Base-by-base conservation (phyloP, 31 red algal genomes). In the Pterothamnion heteromorphum region DNA sequence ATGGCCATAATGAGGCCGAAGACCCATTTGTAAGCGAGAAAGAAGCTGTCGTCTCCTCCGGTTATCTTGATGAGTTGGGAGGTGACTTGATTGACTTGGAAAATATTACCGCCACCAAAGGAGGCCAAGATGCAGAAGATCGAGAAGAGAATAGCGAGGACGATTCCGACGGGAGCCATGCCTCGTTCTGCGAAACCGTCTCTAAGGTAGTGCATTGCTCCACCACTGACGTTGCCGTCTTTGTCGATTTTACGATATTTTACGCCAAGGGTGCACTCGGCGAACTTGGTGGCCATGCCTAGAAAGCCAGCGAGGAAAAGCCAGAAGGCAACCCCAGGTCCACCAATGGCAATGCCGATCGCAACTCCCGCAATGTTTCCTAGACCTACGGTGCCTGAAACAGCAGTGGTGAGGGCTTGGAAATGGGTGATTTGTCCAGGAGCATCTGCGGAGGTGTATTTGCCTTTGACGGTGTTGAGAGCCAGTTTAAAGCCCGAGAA, bases 221-320 rank as follows among this genome's bases (percentile, higher is more conserved):
- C 89, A 5, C 89, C 89, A 22, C 9, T 4, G 4, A 86, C 89
- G n/a, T 31, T 14, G 4, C 89, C 89, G 23, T 85, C 74, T 4
- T 4, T 21, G 43, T 88, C 85, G 72, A 91, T 28, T 21, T 3
- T 86, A 4, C 89, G 64, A 37, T 91, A 91, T 86, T 91, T 82
- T 27, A 91, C 76, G 4, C 76, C 89, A 4, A 91, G 89, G 4
- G 89, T 91, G 76, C 89, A 91, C 32, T 91, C 89, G 32, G 4
- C n/a, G 31, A 91, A 91, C 76, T 91, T 91, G 22, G 74, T 14
- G 4, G 89, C 22, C 89, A 91, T 91, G 74, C 89, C 89, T 5
- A 91, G 31, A 32, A 91, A 85, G 76, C 76, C 89, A 4, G 20
- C 34, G 74, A 91, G 21, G 76, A 85, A 27, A 58, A 91, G 81